These are phyloP conservation scores for Alternaria novae-zelandiae DNA, from an alignment of 2,329 filamentous ascomycete species.

Conservation along the genomic window DNA sequence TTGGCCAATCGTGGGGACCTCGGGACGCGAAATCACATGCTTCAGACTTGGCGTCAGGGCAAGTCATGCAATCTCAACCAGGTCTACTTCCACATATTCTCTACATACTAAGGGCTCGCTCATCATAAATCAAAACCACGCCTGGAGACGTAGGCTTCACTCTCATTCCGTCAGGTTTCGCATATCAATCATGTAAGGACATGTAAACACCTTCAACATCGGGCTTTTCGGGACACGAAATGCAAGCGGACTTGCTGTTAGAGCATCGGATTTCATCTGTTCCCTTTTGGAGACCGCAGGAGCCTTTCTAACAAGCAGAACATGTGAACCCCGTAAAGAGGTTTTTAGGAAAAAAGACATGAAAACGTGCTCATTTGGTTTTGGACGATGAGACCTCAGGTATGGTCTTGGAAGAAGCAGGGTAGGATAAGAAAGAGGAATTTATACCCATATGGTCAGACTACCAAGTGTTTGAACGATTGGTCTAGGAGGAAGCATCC, in stretches of 20 bases:
- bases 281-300: not conserved
- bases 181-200: fast-evolving
- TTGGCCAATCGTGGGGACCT: conserved; percentile 9
- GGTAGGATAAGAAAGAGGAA: not conserved
- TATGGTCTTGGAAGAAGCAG: not conserved
- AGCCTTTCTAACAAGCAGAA: not conserved
- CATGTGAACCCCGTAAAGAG: not conserved
- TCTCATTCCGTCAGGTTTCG: not conserved
- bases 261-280: not conserved
- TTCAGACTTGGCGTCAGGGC: not conserved
- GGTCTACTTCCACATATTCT: not conserved
- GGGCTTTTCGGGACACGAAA: not conserved
- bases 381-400: not conserved
- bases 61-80: not conserved
- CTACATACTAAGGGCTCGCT: not conserved
- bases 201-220: not conserved
- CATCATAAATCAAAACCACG: not conserved
- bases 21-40: conserved; percentile 10
- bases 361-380: not conserved
- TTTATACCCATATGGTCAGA: not conserved
- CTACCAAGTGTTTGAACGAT: not conserved
- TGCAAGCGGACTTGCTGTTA: not conserved
- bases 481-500: not conserved
- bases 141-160: no score
- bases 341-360: not conserved